phyloP scores from a whole-genome alignment of 805 yeast genomes.

The Saccharomycopsis sp. region DNA sequence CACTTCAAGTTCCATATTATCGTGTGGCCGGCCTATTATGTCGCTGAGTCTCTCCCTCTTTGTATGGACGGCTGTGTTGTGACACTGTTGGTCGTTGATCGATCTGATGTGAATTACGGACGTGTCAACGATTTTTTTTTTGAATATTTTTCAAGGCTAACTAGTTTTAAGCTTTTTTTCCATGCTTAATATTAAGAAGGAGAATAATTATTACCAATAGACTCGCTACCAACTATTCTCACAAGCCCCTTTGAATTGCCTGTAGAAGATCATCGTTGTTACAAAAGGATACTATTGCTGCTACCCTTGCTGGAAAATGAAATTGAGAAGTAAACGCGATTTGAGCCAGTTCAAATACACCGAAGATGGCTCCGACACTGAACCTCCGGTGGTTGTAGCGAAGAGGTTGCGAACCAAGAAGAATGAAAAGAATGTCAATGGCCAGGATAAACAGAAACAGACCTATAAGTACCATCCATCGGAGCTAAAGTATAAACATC shows the following conservation, averaged over 20 bases:
- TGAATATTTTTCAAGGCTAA: not conserved
- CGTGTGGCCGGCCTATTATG: not conserved
- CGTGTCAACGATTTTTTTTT: not conserved
- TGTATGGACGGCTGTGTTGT: not conserved
- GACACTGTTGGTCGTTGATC: too few species aligned
- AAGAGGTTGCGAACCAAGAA: not conserved
- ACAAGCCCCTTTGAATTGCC: too few species aligned
- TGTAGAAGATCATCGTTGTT: too few species aligned
- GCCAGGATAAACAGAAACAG: not conserved
- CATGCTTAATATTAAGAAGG: too few species aligned
- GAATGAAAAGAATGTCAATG: not conserved
- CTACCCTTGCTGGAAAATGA: not conserved
- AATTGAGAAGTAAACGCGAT: not conserved
- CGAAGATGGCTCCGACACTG: not conserved
- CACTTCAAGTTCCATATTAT: not conserved
- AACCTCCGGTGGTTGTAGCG: not conserved
- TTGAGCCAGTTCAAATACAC: not conserved
- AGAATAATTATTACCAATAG: too few species aligned
- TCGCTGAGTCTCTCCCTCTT: not conserved
- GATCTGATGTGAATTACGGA: not conserved
- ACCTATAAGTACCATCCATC: slow-evolving; percentile 10
- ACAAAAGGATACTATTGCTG: too few species aligned
- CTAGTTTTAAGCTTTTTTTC: not conserved
- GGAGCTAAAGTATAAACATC: slow-evolving; percentile 13
- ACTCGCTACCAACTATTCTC: too few species aligned